Evolutionary conservation across 1,284 basidiomycete species (phyloP), one percentile per base, ranked within the genome.

Genomic region (Kwoniella shivajii): DNA sequence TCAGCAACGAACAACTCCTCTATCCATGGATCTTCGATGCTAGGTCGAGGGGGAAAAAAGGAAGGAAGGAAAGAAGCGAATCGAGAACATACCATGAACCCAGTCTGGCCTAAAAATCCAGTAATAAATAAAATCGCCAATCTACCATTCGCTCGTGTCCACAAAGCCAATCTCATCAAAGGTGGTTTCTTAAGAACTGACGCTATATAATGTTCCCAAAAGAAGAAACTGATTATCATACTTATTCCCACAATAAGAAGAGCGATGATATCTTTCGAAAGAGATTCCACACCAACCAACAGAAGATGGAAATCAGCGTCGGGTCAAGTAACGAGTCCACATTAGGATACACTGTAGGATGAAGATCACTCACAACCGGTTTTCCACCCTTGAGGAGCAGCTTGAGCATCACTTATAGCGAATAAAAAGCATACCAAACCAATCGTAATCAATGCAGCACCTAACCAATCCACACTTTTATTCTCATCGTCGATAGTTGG

Each of bases 61-160:
- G 29, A 31, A 31, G 53, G 18, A 42, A 43, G 38, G 18, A 39
- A 37, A 16, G 42, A 46, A 31, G 18, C 13, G 24, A 24, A 16
- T n/a, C 6, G n/a, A 5, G 0, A 2, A 70, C 69, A 56, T 31
- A 72, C 71, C 4, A 63, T 57, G 79, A 90, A 90, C 2, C 82
- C 77, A 61, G 82, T 82, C 86, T 87, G 90, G 41, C 84, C 83
- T 41, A 88, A 75, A 68, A 89, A 88, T 4, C 85, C 86, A 58
- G 90, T 84, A 4, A 77, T 69, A 77, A 88, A 84, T 66, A 88
- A 83, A 4, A 84, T 83, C 0, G 86, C 84, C 50, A 90, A 84
- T 48, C 82, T 78, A 11, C 87, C 86, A n/a, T 83, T 80, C 1
- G 83, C 85, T 42, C 87, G 81, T 1, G 59, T 55, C 45, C 69